Evolutionary conservation across 257 asterid genomes (phyloP), one percentile per base, ranked within the genome.

Genomic region (Nemophila menziesii): DNA sequence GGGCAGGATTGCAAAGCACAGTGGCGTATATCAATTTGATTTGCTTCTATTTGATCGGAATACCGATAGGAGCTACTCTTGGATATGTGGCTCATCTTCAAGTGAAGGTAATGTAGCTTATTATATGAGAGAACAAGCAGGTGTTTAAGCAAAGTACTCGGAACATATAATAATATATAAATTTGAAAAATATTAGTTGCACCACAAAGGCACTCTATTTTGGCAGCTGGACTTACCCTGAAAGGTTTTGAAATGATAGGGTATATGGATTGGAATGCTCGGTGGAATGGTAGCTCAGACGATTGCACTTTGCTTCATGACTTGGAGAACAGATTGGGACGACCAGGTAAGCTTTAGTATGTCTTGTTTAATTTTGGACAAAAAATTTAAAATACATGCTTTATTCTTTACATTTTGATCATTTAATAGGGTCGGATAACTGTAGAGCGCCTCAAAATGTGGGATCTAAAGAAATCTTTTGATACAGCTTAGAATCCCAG

Each of bases 201-300:
- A 24, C 33, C 33, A 4, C 10, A 26, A 26, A 10, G 33, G 33
- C 10, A 10, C 33, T 26, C 5, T 5, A 26, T 26, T 26, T 26
- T 4, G 5, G 33, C 10, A 10, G 5, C 10, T 26, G 33, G 6
- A 26, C 10, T 26, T 4, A 26, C 10, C 33, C 10, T 26, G 33
- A 29, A 29, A 29, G 36, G 9, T 29, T 29, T 47, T 23, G 53
- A 11, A 49, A 61, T 33, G 5, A 14, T 58, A 84, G 95, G 95
- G 92, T 7, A 84, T 84, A 61, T 84, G 95, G 93, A 72, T 80
- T 11, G 95, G 95, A 20, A 80, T 84, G 93, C 72, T 68, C 51
- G 3, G 71, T 12, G 95, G 93, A 29, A 16, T 84, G 44, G 49
- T 73, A 8, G 22, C 64, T 8, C 95, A 84, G 50, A 65, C 93